Evolutionary conservation across 129 eudicot genomes (phyloP).

Genomic region (Mikania micrantha): DNA sequence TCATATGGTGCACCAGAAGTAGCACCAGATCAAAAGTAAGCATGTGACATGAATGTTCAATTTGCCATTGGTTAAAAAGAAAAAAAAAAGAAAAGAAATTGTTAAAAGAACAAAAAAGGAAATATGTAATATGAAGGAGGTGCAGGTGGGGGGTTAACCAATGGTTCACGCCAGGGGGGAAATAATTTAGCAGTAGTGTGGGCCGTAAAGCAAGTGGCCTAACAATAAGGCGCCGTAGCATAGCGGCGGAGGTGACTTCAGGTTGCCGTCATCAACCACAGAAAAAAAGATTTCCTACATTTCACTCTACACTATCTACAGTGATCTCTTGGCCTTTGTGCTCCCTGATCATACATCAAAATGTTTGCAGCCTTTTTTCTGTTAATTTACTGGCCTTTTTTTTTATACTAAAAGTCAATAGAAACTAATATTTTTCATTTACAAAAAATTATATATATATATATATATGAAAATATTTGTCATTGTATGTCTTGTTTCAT

Average conservation of each 20-base stretch:
- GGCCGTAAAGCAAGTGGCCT: slow-evolving; percentile 15
- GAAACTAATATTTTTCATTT: not conserved
- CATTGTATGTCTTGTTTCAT: too few relatives aligned
- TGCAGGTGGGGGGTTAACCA: slow-evolving; percentile 27
- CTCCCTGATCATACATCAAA: not conserved
- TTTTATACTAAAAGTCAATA: not conserved
- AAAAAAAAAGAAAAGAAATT: not conserved
- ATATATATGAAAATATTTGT: too few relatives aligned
- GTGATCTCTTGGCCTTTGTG: not conserved
- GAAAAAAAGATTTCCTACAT: not conserved
- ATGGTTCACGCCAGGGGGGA: slow-evolving; percentile 35
- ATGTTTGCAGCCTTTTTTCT: not conserved
- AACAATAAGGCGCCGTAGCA: not conserved
- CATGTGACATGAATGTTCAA: not conserved
- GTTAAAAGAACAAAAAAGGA: not conserved
- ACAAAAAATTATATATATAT: too few relatives aligned
- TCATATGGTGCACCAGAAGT: not conserved
- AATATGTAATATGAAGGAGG: not conserved
- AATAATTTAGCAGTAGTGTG: slow-evolving; percentile 19
- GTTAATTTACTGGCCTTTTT: not conserved
- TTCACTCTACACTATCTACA: not conserved
- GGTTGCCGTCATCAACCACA: slow-evolving; percentile 24
- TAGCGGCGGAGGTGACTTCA: slow-evolving; percentile 36
- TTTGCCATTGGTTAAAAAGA: not conserved
- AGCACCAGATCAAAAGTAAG: not conserved